These are phyloP conservation scores for Pseudomassariella vexata DNA, from an alignment of 2,329 filamentous ascomycete genomes.

Conservation along the genomic window DNA sequence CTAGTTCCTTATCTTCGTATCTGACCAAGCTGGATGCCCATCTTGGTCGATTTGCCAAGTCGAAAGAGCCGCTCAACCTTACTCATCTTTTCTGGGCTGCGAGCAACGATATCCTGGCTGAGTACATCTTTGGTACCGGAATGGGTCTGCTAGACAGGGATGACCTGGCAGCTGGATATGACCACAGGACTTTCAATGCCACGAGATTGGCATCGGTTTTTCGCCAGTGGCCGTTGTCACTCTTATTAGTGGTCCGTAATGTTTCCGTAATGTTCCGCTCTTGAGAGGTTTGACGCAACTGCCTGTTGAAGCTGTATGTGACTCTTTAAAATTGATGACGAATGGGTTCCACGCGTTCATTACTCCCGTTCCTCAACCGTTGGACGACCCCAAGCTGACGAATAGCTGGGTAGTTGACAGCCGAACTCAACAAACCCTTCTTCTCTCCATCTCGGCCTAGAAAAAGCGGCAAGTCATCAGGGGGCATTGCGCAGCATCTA, in stretches of 20 bases:
- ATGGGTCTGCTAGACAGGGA: constrained; percentile 1
- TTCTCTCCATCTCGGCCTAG: neutral
- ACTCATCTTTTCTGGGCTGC: constrained; percentile 2
- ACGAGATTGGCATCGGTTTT: constrained; percentile 1
- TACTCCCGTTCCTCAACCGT: no score
- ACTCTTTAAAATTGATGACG: no score
- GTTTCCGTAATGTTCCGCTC: neutral
- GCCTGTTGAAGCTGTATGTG: constrained; percentile 2
- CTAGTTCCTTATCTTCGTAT: neutral
- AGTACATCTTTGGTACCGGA: constrained; percentile 4
- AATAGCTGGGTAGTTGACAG: neutral
- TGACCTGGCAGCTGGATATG: neutral
- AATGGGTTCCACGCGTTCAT: no score
- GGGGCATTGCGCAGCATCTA: neutral
- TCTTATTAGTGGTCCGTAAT: constrained; percentile 1
- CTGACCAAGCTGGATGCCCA: neutral
- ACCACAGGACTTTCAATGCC: constrained; percentile 1
- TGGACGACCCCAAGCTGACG: neutral
- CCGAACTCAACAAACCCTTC: neutral
- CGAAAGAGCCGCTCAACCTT: constrained; percentile 2
- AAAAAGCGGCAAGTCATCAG: neutral
- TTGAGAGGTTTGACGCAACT: neutral
- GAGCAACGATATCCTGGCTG: constrained; percentile 1
- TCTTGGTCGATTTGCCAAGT: neutral
- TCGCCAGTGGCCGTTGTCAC: neutral